Base-by-base conservation (phyloP, 2,329 filamentous ascomycete species). In the Fusarium citri region DNA sequence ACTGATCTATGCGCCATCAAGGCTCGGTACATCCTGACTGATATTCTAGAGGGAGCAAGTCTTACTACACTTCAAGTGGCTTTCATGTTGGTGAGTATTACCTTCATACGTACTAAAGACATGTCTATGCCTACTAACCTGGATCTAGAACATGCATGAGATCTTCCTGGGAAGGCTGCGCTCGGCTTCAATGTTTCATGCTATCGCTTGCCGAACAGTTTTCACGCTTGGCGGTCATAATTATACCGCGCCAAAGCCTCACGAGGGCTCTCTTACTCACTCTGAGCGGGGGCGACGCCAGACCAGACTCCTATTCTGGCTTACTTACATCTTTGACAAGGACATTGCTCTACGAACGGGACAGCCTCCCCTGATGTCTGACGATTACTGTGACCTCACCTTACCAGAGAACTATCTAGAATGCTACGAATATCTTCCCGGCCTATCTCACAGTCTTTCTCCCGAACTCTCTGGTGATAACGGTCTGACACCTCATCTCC, bases 311-410 rank as follows among this genome's bases (percentile, higher is more conserved):
- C 57, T 88, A 0, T 89, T 89, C 69, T 89, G 87, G 86, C 69
- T 88, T 8, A 83, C 83, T 65, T 88, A 87, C 59, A 79, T 79
- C 3, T 75, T 87, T 12, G 87, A 89, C 68, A 88, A 87, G 63
- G 86, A 88, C n/a, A 79, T 88, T 15, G 78, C 84, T 1, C 77
- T 89, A 1, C 82, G 86, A 6, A 85, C 83, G 0, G 85, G 86
- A 0, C 85, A 86, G 49, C 86, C 86, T 0, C 86, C 86, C 2
- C 75, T 80, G 2, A 83, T 88, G 5, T 85, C 86, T 1, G 76
- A 79, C 1, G 76, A 78, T 3, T 78, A 78, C 20, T 72, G 77
- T 10, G 80, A 82, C 4, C 55, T 76, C 3, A 74, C 65, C 1
- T 47, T 72, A 5, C 71, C 74, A 0, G 71, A 71, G 5, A 68